phyloP scores from a whole-genome alignment of 768 basidiomycete genomes.

The Mycena indigotica region DNA sequence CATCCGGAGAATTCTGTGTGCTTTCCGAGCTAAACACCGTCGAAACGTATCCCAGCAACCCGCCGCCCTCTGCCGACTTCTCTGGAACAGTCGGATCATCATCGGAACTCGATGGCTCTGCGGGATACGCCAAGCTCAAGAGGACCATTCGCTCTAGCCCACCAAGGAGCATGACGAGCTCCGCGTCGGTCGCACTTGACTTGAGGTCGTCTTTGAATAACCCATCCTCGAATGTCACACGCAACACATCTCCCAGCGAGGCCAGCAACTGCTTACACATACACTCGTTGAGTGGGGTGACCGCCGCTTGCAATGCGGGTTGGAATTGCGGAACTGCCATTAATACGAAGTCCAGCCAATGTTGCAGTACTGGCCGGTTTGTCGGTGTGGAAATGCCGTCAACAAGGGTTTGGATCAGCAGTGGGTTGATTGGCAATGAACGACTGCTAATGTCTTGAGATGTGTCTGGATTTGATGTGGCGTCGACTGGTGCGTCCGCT shows the following conservation, averaged over 20 bases:
- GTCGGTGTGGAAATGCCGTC: conserved; percentile 72
- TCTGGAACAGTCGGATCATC: conserved; percentile 59
- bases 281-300: conserved; percentile 78
- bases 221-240: conserved; percentile 39
- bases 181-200: conserved; percentile 70
- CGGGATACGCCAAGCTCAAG: conserved; percentile 64
- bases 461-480: conserved; percentile 34
- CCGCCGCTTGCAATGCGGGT: conserved; percentile 62
- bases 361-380: conserved; percentile 84
- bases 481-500: conserved; percentile 37
- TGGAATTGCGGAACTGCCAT: conserved; percentile 89
- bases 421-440: conserved; percentile 62
- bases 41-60: conserved; percentile 87
- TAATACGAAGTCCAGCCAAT: conserved; percentile 96
- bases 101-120: conserved; percentile 51
- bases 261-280: conserved; percentile 69
- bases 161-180: conserved; percentile 82
- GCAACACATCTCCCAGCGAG: conserved; percentile 57
- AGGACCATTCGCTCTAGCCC: conserved; percentile 81
- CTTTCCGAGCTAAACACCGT: conserved; percentile 86
- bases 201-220: conserved; percentile 44
- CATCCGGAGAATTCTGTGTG: conserved; percentile 46
- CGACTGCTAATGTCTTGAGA: conserved; percentile 31
- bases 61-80: conserved; percentile 58
- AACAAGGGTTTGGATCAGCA: conserved; percentile 75